These are phyloP conservation scores for Exophiala sp. DNA, from an alignment of 2,329 filamentous ascomycete species.

Conservation along the genomic window DNA sequence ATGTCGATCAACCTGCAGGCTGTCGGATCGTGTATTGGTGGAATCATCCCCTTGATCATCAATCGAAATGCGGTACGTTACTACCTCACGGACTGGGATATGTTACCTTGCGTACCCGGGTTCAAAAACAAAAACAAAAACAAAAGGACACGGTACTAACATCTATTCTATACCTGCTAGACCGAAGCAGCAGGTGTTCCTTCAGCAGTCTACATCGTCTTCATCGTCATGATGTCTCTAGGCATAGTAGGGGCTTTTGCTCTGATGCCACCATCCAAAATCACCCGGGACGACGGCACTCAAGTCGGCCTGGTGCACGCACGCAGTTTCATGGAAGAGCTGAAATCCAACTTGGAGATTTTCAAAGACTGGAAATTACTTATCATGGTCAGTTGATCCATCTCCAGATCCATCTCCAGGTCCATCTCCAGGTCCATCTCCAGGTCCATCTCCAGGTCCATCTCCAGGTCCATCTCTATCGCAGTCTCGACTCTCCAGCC, in stretches of 20 bases:
- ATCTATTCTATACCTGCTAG: background rate
- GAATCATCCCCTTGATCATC: slow-evolving; percentile 12
- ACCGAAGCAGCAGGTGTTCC: slow-evolving; percentile 10
- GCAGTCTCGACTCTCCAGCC: too few species aligned
- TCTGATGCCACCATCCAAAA: slow-evolving; percentile 4
- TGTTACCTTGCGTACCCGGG: too few species aligned
- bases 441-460: too few species aligned
- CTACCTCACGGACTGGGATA: too few species aligned
- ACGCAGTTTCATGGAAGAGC: slow-evolving; percentile 29
- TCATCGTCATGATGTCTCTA: slow-evolving; percentile 9
- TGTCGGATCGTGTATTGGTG: slow-evolving; percentile 21
- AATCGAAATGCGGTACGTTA: slow-evolving; percentile 5
- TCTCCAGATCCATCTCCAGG: too few species aligned
- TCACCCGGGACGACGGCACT: slow-evolving; percentile 21
- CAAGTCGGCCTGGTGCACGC: slow-evolving; percentile 29
- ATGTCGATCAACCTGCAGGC: slow-evolving; percentile 32
- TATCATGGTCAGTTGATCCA: slow-evolving; percentile 25
- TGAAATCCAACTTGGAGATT: slow-evolving; percentile 31
- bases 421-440: too few species aligned
- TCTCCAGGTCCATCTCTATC: too few species aligned
- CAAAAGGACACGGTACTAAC: too few species aligned
- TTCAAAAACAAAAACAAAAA: too few species aligned
- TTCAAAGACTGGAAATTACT: slow-evolving; percentile 30
- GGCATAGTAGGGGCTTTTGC: slow-evolving; percentile 6
- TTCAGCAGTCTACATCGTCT: slow-evolving; percentile 7